Percentiles rank a stretch among this genome's conserved stretches.
Conservation (phyloP, 1,139 yeast species). For the Yamadazyma sp. region DNA sequence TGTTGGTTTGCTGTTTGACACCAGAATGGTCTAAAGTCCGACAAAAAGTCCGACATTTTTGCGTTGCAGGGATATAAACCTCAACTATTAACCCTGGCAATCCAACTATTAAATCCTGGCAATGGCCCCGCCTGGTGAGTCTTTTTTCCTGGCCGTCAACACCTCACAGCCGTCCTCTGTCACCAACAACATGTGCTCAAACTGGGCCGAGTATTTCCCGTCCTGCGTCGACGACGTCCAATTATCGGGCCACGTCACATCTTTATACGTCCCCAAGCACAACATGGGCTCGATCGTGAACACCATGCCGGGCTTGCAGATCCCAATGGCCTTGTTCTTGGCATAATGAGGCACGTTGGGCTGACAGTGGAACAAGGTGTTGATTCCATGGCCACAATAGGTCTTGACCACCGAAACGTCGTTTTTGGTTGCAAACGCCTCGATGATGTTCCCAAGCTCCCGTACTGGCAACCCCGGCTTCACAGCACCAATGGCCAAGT, state of each 20-base stretch:
- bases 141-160: conserved; percentile 74
- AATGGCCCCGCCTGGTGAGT: conserved; percentile 87
- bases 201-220: conserved; percentile 89
- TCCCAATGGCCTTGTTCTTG: conserved; percentile 88
- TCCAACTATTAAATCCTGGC: conserved; percentile 49
- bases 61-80: no score
- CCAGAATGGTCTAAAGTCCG: no score
- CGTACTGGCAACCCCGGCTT: conserved; percentile 94
- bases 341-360: conserved; percentile 96
- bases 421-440: conserved; percentile 78
- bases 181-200: conserved; percentile 88
- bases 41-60: no score
- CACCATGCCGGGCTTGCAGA: conserved; percentile 93
- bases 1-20: no score
- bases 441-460: conserved; percentile 84
- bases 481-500: conserved; percentile 75
- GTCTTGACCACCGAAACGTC: conserved; percentile 85
- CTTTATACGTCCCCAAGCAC: conserved; percentile 81
- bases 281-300: conserved; percentile 99
- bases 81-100: no score
- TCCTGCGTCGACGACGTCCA: conserved; percentile 95
- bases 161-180: conserved; percentile 95
- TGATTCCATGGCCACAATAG: conserved; percentile 94
- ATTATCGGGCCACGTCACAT: conserved; percentile 92
- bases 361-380: conserved; percentile 82